Base-by-base conservation (phyloP, 257 asterid species). In the Dorcoceras hygrometricum region DNA sequence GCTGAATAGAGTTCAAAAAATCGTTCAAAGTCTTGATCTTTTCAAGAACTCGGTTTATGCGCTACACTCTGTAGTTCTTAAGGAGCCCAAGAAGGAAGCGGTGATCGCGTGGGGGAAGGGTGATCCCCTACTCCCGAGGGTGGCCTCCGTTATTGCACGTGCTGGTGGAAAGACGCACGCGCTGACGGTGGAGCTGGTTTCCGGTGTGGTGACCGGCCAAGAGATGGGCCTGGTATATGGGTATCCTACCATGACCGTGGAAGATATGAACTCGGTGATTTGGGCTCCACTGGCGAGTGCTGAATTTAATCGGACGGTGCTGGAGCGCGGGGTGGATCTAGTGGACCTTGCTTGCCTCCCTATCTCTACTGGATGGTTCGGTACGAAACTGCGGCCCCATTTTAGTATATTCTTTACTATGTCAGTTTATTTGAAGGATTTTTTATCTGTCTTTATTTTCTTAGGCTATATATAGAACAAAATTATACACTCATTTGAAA, bases 121-220 rank as follows among this genome's bases (percentile, higher is more conserved):
- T 1, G 79, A 78, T 20, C 74, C 82, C 0, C 87, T 89, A 11
- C 90, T 93, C 11, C 78, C 83, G 54, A 64, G 98, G 65, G 77
- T 77, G 78, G 98, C 97, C 18, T 66, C 88, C n/a, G 96, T 92
- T 6, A 68, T 92, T 39, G 97, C 94, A 43, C 98, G 96, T 70
- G 95, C 69, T 0, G 65, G 55, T 0, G 89, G 89, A 5, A 79
- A 20, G 39, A 48, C 88, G 53, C 77, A 80, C 79, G 74, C 83
- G 79, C 81, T 89, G 50, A 82, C 90, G 1, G 90, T 89, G 59
- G 87, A 90, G 31, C 8, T 92, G 63, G 79, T 34, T 3, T 54
- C 85, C 23, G 80, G 90, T 5, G 78, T 62, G 29, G 85, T 92
- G 65, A 75, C 64, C 50, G 75, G 54, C 7, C 86, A 63, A 27